phyloP scores from a whole-genome alignment of 129 eudicot genomes.

The Ambrosia trifida region DNA sequence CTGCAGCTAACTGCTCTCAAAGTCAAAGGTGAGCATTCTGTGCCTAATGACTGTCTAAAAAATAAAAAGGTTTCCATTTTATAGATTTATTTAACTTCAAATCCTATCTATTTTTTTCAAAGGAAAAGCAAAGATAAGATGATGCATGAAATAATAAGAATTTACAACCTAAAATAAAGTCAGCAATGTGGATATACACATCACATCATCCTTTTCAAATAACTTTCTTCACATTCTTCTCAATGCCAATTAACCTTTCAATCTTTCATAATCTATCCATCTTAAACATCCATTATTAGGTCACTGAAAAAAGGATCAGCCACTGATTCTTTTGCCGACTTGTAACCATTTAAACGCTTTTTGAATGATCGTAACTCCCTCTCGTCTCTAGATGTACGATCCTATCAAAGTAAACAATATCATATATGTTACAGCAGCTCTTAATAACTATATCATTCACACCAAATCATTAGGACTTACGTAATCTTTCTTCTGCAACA shows the following conservation, averaged over 20 bases:
- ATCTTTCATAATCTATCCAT: conserved; percentile 24
- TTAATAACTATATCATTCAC: too few relatives aligned
- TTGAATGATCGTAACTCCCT: conserved; percentile 80
- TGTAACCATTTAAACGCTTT: conserved; percentile 67
- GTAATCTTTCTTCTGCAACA: too few relatives aligned
- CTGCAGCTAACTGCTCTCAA: background rate
- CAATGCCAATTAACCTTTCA: conserved; percentile 17
- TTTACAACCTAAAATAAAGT: background rate
- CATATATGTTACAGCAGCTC: too few relatives aligned
- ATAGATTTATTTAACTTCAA: background rate
- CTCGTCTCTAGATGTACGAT: conserved; percentile 64
- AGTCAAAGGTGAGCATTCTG: background rate
- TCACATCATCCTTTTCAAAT: conserved; percentile 18
- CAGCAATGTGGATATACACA: background rate
- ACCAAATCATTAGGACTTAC: too few relatives aligned
- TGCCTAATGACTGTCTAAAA: background rate
- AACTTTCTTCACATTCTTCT: conserved; percentile 28
- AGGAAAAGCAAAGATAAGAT: background rate
- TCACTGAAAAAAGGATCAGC: conserved; percentile 72
- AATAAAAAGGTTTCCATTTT: too few relatives aligned
- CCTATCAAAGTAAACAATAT: conserved; percentile 54
- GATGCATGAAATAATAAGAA: background rate
- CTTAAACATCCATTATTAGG: conserved; percentile 34
- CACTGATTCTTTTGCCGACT: conserved; percentile 69
- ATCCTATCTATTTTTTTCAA: background rate